phyloP scores from a whole-genome alignment of 78 protist genomes.

The Monocercomonoides exilis region DNA sequence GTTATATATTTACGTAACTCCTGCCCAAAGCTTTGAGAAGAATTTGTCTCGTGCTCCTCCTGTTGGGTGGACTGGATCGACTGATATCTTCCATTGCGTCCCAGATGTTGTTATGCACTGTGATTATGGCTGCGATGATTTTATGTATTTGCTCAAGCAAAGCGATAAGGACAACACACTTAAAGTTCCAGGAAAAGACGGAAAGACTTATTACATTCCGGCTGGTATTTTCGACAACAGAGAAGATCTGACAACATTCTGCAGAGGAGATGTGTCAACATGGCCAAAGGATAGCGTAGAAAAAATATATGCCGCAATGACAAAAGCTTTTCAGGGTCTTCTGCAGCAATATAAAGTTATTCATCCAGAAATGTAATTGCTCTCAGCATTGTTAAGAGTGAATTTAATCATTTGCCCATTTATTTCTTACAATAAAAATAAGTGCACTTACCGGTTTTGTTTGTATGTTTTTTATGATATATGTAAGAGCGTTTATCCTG shows the following conservation, averaged over 20 bases:
- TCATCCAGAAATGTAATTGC: too few species aligned
- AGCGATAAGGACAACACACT: conserved; percentile 13
- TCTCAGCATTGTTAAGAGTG: too few species aligned
- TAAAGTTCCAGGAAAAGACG: not conserved
- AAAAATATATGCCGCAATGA: conserved; percentile 21
- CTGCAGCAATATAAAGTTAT: too few species aligned
- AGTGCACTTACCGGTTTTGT: too few species aligned
- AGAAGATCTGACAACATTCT: conserved; percentile 30
- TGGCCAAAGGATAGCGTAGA: conserved; percentile 20
- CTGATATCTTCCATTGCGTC: conserved; percentile 30
- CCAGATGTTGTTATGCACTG: conserved; percentile 32
- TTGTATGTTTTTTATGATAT: too few species aligned
- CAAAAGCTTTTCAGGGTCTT: not conserved
- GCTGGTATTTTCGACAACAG: conserved; percentile 33
- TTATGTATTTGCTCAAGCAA: not conserved
- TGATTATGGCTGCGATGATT: conserved; percentile 41
- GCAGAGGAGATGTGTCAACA: not conserved
- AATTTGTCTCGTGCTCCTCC: conserved; percentile 11
- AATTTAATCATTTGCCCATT: too few species aligned
- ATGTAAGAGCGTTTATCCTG: too few species aligned
- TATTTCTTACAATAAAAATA: too few species aligned
- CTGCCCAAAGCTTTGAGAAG: conserved; percentile 24
- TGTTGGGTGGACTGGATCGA: not conserved
- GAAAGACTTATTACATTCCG: not conserved
- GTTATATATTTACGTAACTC: conserved; percentile 40